A percentile compares a stretch with the other conserved stretches of the same genome.
phyloP scores from a whole-genome alignment of 768 basidiomycete species.

The Fomitopsis serialis region DNA sequence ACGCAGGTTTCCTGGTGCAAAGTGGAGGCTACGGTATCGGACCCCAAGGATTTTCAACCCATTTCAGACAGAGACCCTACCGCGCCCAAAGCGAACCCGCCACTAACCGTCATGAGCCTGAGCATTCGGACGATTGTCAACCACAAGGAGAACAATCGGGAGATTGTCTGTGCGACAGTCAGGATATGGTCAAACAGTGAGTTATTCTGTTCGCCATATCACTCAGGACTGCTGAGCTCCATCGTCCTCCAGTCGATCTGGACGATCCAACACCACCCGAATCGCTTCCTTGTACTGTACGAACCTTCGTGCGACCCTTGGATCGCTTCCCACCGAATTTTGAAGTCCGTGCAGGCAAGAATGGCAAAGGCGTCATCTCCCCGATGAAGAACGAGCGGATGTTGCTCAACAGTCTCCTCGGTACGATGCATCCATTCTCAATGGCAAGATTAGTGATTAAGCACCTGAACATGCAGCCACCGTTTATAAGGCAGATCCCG shows the following conservation, averaged over 20 bases:
- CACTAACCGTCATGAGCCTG: conserved; percentile 86
- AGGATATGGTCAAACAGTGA: conserved; percentile 76
- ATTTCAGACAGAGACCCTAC: conserved; percentile 64
- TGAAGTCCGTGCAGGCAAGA: conserved; percentile 59
- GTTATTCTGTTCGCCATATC: conserved; percentile 12
- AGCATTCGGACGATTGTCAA: conserved; percentile 89
- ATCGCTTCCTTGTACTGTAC: conserved; percentile 71
- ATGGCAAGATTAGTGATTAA: conserved; percentile 4
- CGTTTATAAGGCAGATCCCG: conserved; percentile 85
- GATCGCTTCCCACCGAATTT: conserved; percentile 84
- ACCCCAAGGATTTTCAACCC: conserved; percentile 87
- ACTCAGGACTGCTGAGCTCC: not conserved
- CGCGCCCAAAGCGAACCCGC: conserved; percentile 78
- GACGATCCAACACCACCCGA: conserved; percentile 93
- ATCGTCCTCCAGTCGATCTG: conserved; percentile 56
- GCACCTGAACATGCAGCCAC: conserved; percentile 38
- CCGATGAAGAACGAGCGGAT: conserved; percentile 80
- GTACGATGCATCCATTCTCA: conserved; percentile 31
- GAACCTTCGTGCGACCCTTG: conserved; percentile 87
- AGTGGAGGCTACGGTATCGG: conserved; percentile 74
- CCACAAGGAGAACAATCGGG: conserved; percentile 89
- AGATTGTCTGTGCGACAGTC: conserved; percentile 81
- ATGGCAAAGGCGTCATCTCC: conserved; percentile 62
- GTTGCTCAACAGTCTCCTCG: conserved; percentile 76
- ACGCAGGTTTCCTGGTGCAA: conserved; percentile 97